phyloP scores from a whole-genome alignment of 345 rosid genomes.

The Hypericum androsaemum region DNA sequence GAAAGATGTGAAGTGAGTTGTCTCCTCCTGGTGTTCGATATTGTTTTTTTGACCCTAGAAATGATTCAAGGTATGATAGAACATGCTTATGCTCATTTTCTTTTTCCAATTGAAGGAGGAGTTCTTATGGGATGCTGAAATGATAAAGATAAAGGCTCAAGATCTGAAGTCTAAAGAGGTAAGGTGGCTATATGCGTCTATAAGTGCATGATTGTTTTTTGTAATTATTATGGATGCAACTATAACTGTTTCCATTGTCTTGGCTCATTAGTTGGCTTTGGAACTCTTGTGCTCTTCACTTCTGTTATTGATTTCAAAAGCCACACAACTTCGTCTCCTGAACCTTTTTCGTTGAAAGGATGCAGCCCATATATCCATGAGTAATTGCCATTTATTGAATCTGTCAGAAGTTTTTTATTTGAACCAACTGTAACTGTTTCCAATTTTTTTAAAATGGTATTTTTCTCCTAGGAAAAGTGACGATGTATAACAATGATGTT shows the following conservation, averaged over 20 bases:
- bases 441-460: too few relatives aligned
- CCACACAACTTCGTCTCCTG: too few relatives aligned
- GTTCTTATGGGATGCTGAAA: constrained; percentile 91
- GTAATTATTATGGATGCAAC: not conserved
- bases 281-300: too few relatives aligned
- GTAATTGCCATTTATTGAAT: too few relatives aligned
- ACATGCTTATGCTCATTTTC: constrained; percentile 5
- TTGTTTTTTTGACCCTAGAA: not conserved
- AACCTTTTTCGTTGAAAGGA: too few relatives aligned
- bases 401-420: too few relatives aligned
- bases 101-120: constrained; percentile 58
- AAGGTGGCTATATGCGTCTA: constrained; percentile 6
- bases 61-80: not conserved
- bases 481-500: not conserved
- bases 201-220: not conserved
- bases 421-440: too few relatives aligned
- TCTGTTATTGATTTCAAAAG: too few relatives aligned
- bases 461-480: too few relatives aligned
- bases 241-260: too few relatives aligned
- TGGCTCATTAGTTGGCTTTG: too few relatives aligned
- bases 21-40: constrained; percentile 3
- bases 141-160: constrained; percentile 96
- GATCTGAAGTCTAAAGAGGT: constrained; percentile 99
- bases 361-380: too few relatives aligned
- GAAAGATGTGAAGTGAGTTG: constrained; percentile 81